Conservation (phyloP, 1,139 yeast species). For the Tardiomyces digboiensis region DNA sequence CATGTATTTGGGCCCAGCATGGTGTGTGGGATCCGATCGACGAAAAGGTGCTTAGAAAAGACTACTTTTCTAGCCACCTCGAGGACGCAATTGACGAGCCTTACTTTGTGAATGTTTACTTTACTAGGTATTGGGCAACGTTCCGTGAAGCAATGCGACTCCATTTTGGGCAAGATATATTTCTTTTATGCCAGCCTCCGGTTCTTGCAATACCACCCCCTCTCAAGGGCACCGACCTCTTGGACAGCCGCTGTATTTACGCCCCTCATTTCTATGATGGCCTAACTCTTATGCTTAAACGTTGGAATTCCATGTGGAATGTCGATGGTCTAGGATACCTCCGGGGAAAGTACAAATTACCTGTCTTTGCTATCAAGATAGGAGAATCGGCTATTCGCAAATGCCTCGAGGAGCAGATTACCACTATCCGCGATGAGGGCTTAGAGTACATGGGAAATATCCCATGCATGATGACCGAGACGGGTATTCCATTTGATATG, state of each 20-base stretch:
- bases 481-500: slow-evolving; percentile 98
- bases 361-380: slow-evolving; percentile 62
- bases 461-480: slow-evolving; percentile 69
- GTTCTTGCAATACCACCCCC: slow-evolving; percentile 74
- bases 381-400: slow-evolving; percentile 72
- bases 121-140: slow-evolving; percentile 45
- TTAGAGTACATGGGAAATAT: slow-evolving; percentile 23
- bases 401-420: slow-evolving; percentile 58
- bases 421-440: slow-evolving; percentile 56
- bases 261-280: slow-evolving; percentile 91
- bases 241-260: slow-evolving; percentile 58
- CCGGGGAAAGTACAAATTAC: slow-evolving; percentile 62
- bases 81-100: slow-evolving; percentile 38
- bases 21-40: slow-evolving; percentile 55
- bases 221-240: slow-evolving; percentile 41
- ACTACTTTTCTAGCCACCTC: slow-evolving; percentile 38
- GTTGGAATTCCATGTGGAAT: slow-evolving; percentile 49
- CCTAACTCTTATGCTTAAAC: slow-evolving; percentile 53
- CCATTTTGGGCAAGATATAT: slow-evolving; percentile 35
- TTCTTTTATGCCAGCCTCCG: slow-evolving; percentile 73
- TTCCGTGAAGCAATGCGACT: slow-evolving; percentile 47
- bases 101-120: slow-evolving; percentile 54
- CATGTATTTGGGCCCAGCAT: slow-evolving; percentile 64
- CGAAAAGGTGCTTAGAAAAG: slow-evolving; percentile 26
- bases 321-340: slow-evolving; percentile 78